Base-by-base conservation (phyloP, 768 basidiomycete species). In the Paxillus rubicundulus region DNA sequence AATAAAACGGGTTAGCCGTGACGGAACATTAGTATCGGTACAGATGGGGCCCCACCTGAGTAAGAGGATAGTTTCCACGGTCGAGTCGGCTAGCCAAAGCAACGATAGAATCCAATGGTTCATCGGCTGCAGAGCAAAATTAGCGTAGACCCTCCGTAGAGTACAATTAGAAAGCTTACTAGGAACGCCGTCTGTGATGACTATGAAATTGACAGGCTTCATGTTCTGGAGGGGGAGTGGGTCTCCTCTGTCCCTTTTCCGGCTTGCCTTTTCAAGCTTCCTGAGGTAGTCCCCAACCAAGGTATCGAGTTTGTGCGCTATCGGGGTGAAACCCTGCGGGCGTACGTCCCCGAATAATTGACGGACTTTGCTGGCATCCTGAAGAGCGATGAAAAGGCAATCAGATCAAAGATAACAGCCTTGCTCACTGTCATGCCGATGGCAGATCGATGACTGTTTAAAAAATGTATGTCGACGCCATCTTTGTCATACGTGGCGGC, bases 181-280 rank as follows among this genome's bases (percentile, higher is more conserved):
- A 1, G 84, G 76, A 3, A 67, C 74, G n/a, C 85, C 85, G 57
- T 86, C 85, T 0, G 84, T 86, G 34, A 87, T 73, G 24, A 86
- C 67, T 10, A 87, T 75, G 44, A 75, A 77, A 56, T 85, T 86
- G 20, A 82, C 64, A 0, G 80, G 81, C 56, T 82, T 85, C 13
- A 82, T 72, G 32, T 59, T 57, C 48, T 69, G 63, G 47, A 71
- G 48, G 1, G 63, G 59, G 5, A 37, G 38, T 7, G 16, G 5
- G 21, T 68, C 62, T 9, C 68, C 69, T 6, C 48, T 62, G 6
- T 57, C 56, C 14, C 58, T 60, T 42, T 28, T 53, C 28, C 49
- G 55, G 33, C 67, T 61, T 2, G 72, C 77, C 8, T 43, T 20
- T 44, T 76, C 71, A 9, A 72, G 65, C 28, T 54, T 59, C 16